Conservation (phyloP, 1,284 basidiomycete genomes). For the Ustanciosporium gigantosporum region DNA sequence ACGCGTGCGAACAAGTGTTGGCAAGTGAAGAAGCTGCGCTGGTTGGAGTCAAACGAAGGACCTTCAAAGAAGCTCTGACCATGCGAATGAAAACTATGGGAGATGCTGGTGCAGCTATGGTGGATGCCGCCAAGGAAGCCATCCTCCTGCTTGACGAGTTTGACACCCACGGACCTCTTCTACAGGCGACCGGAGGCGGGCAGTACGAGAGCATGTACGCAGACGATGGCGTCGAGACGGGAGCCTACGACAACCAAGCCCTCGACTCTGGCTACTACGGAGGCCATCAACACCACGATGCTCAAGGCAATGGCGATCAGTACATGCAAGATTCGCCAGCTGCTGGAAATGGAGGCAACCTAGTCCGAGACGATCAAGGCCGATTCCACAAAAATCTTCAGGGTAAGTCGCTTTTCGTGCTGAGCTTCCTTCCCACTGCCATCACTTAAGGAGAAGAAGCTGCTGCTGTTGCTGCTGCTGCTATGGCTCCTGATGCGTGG, state of each 20-base stretch:
- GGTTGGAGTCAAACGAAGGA: conserved; percentile 61
- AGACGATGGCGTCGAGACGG: conserved; percentile 19
- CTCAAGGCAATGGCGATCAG: neutral
- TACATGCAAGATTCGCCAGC: conserved; percentile 10
- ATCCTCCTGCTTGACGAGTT: conserved; percentile 60
- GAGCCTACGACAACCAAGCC: conserved; percentile 29
- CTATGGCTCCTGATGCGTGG: too few species aligned
- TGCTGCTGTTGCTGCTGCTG: too few species aligned
- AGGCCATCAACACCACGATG: conserved; percentile 6
- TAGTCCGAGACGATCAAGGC: conserved; percentile 31
- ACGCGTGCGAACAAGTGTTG: conserved; percentile 62
- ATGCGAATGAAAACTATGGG: conserved; percentile 62
- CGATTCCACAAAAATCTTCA: conserved; percentile 36
- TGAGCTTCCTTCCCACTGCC: too few species aligned
- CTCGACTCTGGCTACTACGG: conserved; percentile 21
- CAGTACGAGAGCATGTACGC: conserved; percentile 48
- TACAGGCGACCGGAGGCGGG: conserved; percentile 34
- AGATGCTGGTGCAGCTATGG: conserved; percentile 61
- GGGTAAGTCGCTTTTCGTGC: conserved; percentile 11
- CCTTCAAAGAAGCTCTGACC: conserved; percentile 62
- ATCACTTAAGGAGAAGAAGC: too few species aligned
- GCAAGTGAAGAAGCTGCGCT: conserved; percentile 61
- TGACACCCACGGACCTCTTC: conserved; percentile 52
- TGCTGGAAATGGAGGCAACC: conserved; percentile 16
- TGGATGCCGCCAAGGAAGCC: conserved; percentile 60